Conservation (phyloP, 108 stramenopile species). For the Fistulifera pelliculosa region DNA sequence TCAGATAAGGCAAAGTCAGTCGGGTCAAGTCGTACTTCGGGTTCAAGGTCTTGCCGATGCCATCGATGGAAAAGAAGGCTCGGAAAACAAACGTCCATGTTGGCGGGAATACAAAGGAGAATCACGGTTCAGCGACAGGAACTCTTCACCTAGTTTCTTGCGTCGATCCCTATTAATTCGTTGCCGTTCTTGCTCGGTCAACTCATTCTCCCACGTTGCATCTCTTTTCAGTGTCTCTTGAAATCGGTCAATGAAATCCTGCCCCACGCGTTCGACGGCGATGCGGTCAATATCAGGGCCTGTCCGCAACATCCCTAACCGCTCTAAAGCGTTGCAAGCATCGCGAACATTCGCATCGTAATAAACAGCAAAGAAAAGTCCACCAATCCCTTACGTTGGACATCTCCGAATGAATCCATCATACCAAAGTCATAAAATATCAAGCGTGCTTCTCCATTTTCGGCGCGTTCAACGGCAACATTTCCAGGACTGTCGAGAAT, state of each 20-base stretch:
- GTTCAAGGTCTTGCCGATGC: conserved; percentile 95
- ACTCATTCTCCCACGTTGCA: conserved; percentile 66
- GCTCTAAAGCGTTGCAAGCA: conserved; percentile 85
- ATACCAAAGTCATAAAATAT: conserved; percentile 99
- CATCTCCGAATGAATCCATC: conserved; percentile 91
- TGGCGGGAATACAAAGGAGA: conserved; percentile 94
- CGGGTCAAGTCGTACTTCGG: conserved; percentile 88
- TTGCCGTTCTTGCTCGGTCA: conserved; percentile 70
- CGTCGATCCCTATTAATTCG: conserved; percentile 55
- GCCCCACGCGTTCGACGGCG: conserved; percentile 90
- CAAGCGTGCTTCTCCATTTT: conserved; percentile 60
- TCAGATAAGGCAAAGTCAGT: conserved; percentile 88
- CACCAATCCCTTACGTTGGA: conserved; percentile 74
- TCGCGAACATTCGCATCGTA: conserved; percentile 87
- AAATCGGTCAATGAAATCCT: conserved; percentile 93
- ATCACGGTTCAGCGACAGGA: conserved; percentile 82
- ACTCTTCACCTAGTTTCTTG: conserved; percentile 78
- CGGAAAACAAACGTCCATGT: conserved; percentile 97
- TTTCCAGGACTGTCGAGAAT: conserved; percentile 77
- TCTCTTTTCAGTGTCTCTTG: conserved; percentile 65
- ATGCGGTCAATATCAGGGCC: conserved; percentile 87
- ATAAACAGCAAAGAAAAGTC: conserved; percentile 90
- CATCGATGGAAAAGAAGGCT: conserved; percentile 95
- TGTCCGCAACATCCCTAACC: conserved; percentile 86
- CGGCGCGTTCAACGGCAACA: conserved; percentile 77